These are phyloP conservation scores for Phytophthora megakarya DNA, from an alignment of 352 stramenopile genomes.

Conservation along the genomic window DNA sequence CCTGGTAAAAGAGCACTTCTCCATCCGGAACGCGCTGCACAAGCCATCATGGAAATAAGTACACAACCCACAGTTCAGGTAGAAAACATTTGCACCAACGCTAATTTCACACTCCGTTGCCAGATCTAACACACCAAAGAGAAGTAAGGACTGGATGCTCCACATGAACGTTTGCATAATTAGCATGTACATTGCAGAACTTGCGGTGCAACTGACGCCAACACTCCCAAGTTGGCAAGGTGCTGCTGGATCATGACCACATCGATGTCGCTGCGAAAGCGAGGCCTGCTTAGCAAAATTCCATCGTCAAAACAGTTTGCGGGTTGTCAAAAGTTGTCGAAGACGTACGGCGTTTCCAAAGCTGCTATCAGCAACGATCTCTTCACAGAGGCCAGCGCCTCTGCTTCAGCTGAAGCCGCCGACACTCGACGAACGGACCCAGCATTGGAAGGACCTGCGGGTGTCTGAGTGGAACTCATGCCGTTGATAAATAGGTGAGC, in stretches of 20 bases:
- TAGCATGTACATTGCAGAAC: slow-evolving; percentile 57
- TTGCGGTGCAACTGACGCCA: slow-evolving; percentile 40
- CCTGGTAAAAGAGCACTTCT: slow-evolving; percentile 73
- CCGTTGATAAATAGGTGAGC: neutral
- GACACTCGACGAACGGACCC: slow-evolving; percentile 5
- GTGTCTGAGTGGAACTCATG: slow-evolving; percentile 3
- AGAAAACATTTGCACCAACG: slow-evolving; percentile 23
- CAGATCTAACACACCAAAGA: slow-evolving; percentile 40
- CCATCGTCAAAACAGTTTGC: neutral
- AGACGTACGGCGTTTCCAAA: slow-evolving; percentile 53
- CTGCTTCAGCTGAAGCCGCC: slow-evolving; percentile 6
- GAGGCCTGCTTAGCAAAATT: slow-evolving; percentile 30
- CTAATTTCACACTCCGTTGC: slow-evolving; percentile 57
- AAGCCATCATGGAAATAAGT: neutral
- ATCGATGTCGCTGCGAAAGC: slow-evolving; percentile 65
- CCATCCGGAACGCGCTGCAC: slow-evolving; percentile 58
- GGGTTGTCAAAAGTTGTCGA: neutral
- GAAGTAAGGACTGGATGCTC: neutral
- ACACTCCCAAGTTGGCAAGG: slow-evolving; percentile 46
- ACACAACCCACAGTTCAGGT: neutral
- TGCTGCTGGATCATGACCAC: slow-evolving; percentile 58
- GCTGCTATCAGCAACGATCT: slow-evolving; percentile 48
- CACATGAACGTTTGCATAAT: no score
- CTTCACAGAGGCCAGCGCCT: slow-evolving; percentile 31
- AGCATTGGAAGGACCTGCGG: neutral